Conservation (phyloP, 2,329 filamentous ascomycete species). For the Teratosphaeria viscida region DNA sequence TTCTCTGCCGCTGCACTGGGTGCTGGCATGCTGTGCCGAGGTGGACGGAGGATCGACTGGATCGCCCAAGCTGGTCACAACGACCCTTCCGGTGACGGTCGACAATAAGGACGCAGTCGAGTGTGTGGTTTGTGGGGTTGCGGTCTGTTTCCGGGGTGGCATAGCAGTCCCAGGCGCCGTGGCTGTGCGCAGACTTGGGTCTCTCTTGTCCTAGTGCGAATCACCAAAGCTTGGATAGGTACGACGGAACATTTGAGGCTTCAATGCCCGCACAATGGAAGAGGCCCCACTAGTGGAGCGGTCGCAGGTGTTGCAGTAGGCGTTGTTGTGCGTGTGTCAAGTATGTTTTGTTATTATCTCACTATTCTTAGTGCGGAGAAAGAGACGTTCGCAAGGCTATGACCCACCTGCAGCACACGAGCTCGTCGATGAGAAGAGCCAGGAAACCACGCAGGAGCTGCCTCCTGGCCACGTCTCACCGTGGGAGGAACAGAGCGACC, state of each 20-base stretch:
- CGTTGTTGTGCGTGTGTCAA: background rate
- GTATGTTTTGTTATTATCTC: background rate
- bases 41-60: background rate
- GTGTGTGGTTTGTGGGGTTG: background rate
- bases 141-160: background rate
- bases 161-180: background rate
- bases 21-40: background rate
- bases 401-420: background rate
- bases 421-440: background rate
- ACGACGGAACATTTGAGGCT: background rate
- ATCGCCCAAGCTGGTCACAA: background rate
- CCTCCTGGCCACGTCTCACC: background rate
- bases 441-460: background rate
- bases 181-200: background rate
- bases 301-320: background rate
- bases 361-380: background rate
- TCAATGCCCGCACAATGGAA: background rate
- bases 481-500: background rate
- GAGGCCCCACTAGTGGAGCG: background rate
- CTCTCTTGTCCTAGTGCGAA: background rate
- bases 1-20: background rate
- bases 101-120: background rate
- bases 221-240: background rate
- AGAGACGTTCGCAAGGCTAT: background rate
- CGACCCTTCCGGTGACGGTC: background rate